Percentiles rank a stretch among this genome's conserved stretches.
phyloP scores from a whole-genome alignment of 768 basidiomycete genomes.

The Lentinus brumalis region DNA sequence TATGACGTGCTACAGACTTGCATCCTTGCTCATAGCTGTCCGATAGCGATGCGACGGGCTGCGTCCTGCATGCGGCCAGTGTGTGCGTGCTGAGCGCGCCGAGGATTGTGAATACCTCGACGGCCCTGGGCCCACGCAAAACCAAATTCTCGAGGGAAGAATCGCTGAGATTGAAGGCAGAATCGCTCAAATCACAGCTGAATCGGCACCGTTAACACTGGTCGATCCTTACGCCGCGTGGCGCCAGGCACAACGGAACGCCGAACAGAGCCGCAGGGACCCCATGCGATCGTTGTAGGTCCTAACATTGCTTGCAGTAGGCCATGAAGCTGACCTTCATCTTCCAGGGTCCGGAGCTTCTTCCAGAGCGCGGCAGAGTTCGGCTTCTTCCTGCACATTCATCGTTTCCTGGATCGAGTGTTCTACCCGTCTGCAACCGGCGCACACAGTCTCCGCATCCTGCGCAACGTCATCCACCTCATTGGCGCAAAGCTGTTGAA shows the following conservation, averaged over 20 bases:
- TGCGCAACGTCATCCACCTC: constrained; percentile 46
- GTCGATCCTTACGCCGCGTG: constrained; percentile 29
- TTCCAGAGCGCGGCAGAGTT: constrained; percentile 56
- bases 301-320: background rate
- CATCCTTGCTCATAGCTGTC: background rate
- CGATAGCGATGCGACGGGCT: constrained; percentile 68
- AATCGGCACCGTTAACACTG: constrained; percentile 23
- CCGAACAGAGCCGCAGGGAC: constrained; percentile 12
- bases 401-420: constrained; percentile 42
- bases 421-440: constrained; percentile 23
- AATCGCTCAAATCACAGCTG: constrained; percentile 34
- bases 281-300: constrained; percentile 16
- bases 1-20: background rate
- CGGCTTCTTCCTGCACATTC: constrained; percentile 63
- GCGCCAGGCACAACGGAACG: constrained; percentile 7
- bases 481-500: constrained; percentile 32
- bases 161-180: constrained; percentile 39
- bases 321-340: background rate
- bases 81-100: constrained; percentile 55
- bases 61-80: constrained; percentile 67
- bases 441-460: constrained; percentile 38
- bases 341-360: constrained; percentile 36
- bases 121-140: constrained; percentile 59
- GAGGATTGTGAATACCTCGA: constrained; percentile 77
- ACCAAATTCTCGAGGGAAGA: constrained; percentile 56